Percentiles rank a stretch among this genome's conserved stretches.
These are phyloP conservation scores for Pythium rishiriense DNA, from an alignment of 352 stramenopile species.

Conservation along the genomic window DNA sequence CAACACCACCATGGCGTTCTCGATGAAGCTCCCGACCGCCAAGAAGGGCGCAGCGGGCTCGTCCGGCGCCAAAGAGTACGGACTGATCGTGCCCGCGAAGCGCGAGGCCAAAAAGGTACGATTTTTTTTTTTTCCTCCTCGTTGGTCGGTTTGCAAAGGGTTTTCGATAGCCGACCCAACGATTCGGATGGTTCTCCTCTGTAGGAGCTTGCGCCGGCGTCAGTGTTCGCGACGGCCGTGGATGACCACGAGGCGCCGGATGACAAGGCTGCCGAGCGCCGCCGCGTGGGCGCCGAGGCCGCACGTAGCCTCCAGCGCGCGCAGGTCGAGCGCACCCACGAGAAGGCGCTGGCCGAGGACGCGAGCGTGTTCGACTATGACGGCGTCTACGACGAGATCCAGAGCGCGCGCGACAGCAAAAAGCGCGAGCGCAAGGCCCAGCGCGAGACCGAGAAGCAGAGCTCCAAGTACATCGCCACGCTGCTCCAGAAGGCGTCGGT, in stretches of 20 bases:
- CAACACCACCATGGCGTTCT: constrained; percentile 49
- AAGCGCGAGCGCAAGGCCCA: constrained; percentile 43
- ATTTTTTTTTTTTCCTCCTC: neutral
- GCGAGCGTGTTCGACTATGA: constrained; percentile 91
- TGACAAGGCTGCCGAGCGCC: constrained; percentile 21
- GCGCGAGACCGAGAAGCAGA: constrained; percentile 61
- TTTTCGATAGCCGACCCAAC: too few relatives aligned
- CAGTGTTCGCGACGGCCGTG: constrained; percentile 8
- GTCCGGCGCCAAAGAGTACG: constrained; percentile 42
- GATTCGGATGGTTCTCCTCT: constrained; percentile 19
- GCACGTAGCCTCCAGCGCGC: constrained; percentile 51
- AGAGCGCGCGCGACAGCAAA: constrained; percentile 41
- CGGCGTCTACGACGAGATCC: constrained; percentile 87
- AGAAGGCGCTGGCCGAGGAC: constrained; percentile 71
- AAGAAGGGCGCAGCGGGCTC: constrained; percentile 29
- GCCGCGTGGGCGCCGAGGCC: constrained; percentile 47
- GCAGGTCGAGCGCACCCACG: constrained; percentile 49
- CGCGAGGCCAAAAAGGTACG: constrained; percentile 38
- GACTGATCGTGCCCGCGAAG: constrained; percentile 40
- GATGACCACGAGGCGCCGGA: neutral
- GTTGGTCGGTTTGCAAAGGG: neutral
- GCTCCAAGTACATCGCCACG: constrained; percentile 89
- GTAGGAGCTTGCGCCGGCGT: constrained; percentile 27
- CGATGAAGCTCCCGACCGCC: constrained; percentile 50
- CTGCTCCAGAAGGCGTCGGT: constrained; percentile 90